Base-by-base conservation (phyloP, 306 rosid species). In the Mucuna pruriens region DNA sequence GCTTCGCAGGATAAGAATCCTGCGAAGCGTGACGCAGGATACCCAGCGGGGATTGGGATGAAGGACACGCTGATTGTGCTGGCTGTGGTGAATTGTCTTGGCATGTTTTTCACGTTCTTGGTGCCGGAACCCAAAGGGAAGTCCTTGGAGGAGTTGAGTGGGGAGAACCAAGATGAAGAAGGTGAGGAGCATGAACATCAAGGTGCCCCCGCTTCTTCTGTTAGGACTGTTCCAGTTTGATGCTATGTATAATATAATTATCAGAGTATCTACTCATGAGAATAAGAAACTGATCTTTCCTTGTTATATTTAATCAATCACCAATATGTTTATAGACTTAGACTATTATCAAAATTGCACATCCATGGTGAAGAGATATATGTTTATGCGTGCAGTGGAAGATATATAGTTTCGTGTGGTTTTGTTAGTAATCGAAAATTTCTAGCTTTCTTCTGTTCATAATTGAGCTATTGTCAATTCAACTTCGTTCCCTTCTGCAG, bases 1-100 rank as follows among this genome's bases (percentile, higher is more conserved):
- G 86, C 86, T 39, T 55, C 86, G 7, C 86, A 83, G 16, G 25
- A 69, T 49, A 51, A 77, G 34, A 44, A 77, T 42, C 62, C 70
- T 0, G 0, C 38, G 4, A 20, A 83, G 75, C 64, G 75, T 13
- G 86, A 83, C 33, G 65, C 70, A 20, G 86, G 86, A 55, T 83
- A 83, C 4, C 55, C 55, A 2, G 55, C 55, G 0, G 55, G 55
- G 22, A 49, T 49, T 49, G 55, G 55, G 6, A 49, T 49, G 55
- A 49, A 49, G 55, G 11, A 49, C 22, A 49, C 55, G 22, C 55
- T 49, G 9, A 49, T 49, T 16, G 16, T 49, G 55, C 22, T 49
- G 20, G 55, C 55, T 49, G 55, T 49, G 9, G 22, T 16, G 20
- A 49, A 49, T 16, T 49, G 55, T n/a, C 55, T 49, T 49, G 55